Conservation (phyloP, 495 filamentous ascomycete genomes). For the Talaromyces proteolyticus region DNA sequence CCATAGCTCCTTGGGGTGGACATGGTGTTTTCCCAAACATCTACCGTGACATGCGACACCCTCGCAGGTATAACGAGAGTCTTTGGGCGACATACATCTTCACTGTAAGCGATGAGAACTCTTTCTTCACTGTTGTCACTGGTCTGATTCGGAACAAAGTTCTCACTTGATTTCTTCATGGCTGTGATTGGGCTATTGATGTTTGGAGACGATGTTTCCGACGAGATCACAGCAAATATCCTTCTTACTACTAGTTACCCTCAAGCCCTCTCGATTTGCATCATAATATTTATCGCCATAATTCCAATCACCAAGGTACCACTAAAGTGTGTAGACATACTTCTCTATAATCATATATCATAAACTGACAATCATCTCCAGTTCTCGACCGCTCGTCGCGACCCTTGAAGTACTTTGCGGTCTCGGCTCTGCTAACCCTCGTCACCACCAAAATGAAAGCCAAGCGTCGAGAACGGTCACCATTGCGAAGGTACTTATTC, state of each 20-base stretch:
- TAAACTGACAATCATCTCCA: constrained; percentile 14
- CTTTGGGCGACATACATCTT: constrained; percentile 83
- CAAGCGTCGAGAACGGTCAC: not conserved
- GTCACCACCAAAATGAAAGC: not conserved
- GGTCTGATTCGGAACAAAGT: constrained; percentile 36
- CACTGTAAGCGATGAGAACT: constrained; percentile 51
- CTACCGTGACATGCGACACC: constrained; percentile 96
- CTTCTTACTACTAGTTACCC: constrained; percentile 71
- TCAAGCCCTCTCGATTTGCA: constrained; percentile 61
- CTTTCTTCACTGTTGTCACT: not conserved
- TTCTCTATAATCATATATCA: constrained; percentile 5
- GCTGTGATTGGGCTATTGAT: constrained; percentile 82
- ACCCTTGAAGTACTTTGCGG: constrained; percentile 78
- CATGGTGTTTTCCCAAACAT: constrained; percentile 96
- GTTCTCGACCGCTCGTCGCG: constrained; percentile 76
- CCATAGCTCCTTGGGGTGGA: constrained; percentile 79
- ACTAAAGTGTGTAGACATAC: constrained; percentile 56
- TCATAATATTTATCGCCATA: constrained; percentile 81
- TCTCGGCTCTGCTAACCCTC: constrained; percentile 48
- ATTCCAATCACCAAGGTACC: constrained; percentile 95
- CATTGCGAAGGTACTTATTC: constrained; percentile 46
- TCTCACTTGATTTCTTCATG: constrained; percentile 70
- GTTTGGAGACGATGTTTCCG: constrained; percentile 81
- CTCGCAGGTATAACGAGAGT: constrained; percentile 72
- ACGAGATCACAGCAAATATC: constrained; percentile 90